Conservation (phyloP, 192 early-diverging fungal species). For the Coemansia sp. region DNA sequence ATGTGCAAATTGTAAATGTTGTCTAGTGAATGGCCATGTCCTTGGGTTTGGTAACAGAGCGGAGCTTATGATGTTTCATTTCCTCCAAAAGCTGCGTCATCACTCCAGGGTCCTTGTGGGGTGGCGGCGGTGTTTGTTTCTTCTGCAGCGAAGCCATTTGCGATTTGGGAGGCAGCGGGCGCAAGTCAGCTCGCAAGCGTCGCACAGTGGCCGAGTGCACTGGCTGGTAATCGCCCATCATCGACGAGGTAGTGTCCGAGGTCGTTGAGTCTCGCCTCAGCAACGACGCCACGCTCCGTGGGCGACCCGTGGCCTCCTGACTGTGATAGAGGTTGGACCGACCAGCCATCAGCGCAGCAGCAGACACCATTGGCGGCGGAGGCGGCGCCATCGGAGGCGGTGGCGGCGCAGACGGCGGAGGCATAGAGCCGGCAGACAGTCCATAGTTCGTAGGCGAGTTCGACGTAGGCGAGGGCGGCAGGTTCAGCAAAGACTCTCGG, state of each 20-base stretch:
- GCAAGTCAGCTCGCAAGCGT: conserved; percentile 23
- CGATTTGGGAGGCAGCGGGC: conserved; percentile 13
- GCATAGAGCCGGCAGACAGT: neutral
- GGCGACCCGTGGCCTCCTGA: neutral
- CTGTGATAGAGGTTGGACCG: neutral
- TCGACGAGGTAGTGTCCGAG: conserved; percentile 15
- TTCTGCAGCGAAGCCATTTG: neutral
- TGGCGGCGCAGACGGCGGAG: conserved; percentile 25
- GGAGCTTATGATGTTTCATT: conserved; percentile 49
- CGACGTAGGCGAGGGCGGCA: conserved; percentile 18
- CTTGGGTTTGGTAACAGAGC: conserved; percentile 40
- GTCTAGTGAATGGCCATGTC: conserved; percentile 33
- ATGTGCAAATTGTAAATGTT: neutral
- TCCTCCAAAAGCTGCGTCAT: conserved; percentile 49
- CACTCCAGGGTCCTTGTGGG: conserved; percentile 47
- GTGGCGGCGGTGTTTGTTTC: neutral
- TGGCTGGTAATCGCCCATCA: neutral
- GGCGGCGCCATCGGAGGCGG: conserved; percentile 12
- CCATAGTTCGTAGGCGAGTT: conserved; percentile 13
- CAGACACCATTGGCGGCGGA: neutral
- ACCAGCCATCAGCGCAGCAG: conserved; percentile 4
- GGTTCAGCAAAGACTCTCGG: neutral
- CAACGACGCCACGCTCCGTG: conserved; percentile 10
- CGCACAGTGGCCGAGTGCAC: conserved; percentile 10
- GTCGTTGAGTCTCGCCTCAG: neutral